Evolutionary conservation across 257 asterid species (phyloP).

Genomic region (Ilex asprella): DNA sequence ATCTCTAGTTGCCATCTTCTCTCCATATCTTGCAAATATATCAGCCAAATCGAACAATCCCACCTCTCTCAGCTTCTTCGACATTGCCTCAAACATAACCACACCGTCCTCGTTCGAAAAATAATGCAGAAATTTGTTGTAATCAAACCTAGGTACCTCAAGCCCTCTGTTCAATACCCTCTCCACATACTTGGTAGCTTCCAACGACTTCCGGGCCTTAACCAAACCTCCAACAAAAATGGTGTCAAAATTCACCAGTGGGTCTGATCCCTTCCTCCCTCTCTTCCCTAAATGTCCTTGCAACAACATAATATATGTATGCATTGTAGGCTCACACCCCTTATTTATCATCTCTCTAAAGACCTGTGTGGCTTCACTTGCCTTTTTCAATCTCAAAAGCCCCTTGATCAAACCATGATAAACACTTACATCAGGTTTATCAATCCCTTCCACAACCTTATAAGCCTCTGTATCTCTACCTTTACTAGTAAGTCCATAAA

Average conservation of each 20-base stretch:
- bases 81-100: slow-evolving; percentile 72
- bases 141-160: slow-evolving; percentile 90
- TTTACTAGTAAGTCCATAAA: slow-evolving; percentile 46
- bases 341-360: slow-evolving; percentile 78
- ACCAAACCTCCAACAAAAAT: slow-evolving; percentile 87
- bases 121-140: slow-evolving; percentile 71
- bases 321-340: slow-evolving; percentile 92
- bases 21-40: slow-evolving; percentile 68
- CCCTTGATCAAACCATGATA: slow-evolving; percentile 92
- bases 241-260: slow-evolving; percentile 85
- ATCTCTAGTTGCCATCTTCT: slow-evolving; percentile 86
- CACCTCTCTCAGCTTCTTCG: slow-evolving; percentile 71
- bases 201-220: slow-evolving; percentile 63
- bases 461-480: slow-evolving; percentile 68
- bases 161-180: slow-evolving; percentile 55
- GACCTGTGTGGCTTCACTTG: slow-evolving; percentile 71
- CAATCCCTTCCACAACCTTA: slow-evolving; percentile 37
- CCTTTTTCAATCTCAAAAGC: slow-evolving; percentile 57
- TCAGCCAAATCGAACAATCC: slow-evolving; percentile 87
- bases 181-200: slow-evolving; percentile 76
- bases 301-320: slow-evolving; percentile 81
- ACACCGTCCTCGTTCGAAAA: slow-evolving; percentile 85
- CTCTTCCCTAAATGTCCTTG: slow-evolving; percentile 90
- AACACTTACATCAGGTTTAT: slow-evolving; percentile 43
- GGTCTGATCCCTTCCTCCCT: slow-evolving; percentile 84